Conservation (phyloP, 2,329 filamentous ascomycete genomes). For the Trichoderma brevicompactum region DNA sequence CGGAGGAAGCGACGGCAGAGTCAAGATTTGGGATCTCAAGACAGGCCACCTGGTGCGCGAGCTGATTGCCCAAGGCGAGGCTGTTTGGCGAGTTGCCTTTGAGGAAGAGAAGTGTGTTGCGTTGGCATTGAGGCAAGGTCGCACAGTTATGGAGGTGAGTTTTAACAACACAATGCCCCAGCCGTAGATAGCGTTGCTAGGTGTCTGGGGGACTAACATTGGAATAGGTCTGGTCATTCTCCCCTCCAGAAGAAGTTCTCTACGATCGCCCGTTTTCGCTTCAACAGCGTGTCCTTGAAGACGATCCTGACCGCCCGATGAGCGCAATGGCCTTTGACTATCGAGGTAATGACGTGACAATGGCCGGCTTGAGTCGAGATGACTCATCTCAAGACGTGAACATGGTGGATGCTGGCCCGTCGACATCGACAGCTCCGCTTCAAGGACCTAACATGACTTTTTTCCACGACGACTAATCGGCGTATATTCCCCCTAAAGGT, state of each 20-base stretch:
- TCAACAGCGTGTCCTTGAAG: constrained; percentile 52
- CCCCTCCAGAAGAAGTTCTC: constrained; percentile 74
- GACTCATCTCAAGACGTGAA: constrained; percentile 54
- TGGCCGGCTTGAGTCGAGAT: constrained; percentile 42
- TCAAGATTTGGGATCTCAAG: constrained; percentile 97
- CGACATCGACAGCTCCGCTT: constrained; percentile 59
- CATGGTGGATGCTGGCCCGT: constrained; percentile 61
- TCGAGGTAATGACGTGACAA: constrained; percentile 40
- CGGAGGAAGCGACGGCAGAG: constrained; percentile 93
- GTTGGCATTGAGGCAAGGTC: constrained; percentile 80
- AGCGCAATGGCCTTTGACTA: constrained; percentile 57
- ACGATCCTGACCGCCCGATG: constrained; percentile 53
- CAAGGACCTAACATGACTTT: constrained; percentile 54
- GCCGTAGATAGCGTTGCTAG: not conserved
- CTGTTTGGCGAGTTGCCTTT: constrained; percentile 97
- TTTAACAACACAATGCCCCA: too few species aligned
- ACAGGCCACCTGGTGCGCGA: constrained; percentile 90
- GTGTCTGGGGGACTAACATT: constrained; percentile 25
- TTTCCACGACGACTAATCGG: constrained; percentile 52
- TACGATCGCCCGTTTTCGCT: constrained; percentile 58
- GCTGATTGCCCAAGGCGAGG: constrained; percentile 87
- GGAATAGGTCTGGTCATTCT: constrained; percentile 87
- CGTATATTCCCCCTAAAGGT: not conserved
- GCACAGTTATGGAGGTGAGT: constrained; percentile 96
- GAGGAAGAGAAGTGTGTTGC: constrained; percentile 98